phyloP scores from a whole-genome alignment of 2,329 filamentous ascomycete species.

The Ophiostoma australiae region DNA sequence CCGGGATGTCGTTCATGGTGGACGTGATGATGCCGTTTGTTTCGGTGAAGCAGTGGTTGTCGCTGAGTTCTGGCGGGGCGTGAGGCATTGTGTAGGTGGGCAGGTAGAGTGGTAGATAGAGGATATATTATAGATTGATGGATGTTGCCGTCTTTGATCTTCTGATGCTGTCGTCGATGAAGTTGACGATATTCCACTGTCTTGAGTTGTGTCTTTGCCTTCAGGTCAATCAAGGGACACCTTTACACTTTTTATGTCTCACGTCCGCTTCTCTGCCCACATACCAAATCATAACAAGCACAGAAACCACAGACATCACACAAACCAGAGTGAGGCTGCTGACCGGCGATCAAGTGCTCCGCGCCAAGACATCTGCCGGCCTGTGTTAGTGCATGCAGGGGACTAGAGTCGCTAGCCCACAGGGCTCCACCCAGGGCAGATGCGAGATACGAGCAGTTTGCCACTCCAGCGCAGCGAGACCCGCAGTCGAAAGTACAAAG shows the following conservation, averaged over 20 bases:
- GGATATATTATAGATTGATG: too few relatives aligned
- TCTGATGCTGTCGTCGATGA: too few relatives aligned
- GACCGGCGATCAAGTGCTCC: not conserved
- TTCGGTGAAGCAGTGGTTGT: conserved; percentile 49
- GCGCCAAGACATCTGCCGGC: conserved; percentile 1
- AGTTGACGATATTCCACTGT: too few relatives aligned
- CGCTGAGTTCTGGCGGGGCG: conserved; percentile 30
- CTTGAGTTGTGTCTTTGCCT: too few relatives aligned
- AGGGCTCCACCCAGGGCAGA: not conserved
- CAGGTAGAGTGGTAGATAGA: too few relatives aligned
- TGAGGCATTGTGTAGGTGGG: not conserved
- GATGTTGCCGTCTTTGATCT: too few relatives aligned
- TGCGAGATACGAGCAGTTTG: not conserved
- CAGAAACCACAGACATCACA: too few relatives aligned
- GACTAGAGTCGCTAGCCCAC: not conserved
- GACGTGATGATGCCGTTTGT: conserved; percentile 58
- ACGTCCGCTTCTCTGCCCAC: too few relatives aligned
- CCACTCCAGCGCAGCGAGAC: not conserved
- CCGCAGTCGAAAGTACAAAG: not conserved
- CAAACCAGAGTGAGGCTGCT: not conserved
- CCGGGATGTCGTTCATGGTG: conserved; percentile 60
- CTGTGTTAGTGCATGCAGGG: not conserved
- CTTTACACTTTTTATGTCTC: too few relatives aligned
- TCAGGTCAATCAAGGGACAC: too few relatives aligned
- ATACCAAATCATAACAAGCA: too few relatives aligned